These are phyloP conservation scores for Erythrobasidium hasegawianum DNA, from an alignment of 1,284 basidiomycete species.

Conservation along the genomic window DNA sequence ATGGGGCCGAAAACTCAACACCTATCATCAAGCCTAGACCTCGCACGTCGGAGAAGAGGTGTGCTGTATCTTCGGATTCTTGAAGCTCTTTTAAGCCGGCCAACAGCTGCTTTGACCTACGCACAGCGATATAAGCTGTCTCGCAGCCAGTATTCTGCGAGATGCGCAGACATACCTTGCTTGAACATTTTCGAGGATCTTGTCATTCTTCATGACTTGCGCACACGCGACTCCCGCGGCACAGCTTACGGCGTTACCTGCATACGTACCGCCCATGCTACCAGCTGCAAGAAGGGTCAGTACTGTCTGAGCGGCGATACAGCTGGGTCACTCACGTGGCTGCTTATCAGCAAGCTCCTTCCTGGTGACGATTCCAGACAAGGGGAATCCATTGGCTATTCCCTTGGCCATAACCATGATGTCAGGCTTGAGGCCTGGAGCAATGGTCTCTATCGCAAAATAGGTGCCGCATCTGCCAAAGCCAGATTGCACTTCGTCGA, in stretches of 20 bases:
- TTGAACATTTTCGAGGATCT: conserved; percentile 71
- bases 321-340: conserved; percentile 57
- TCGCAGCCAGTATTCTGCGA: not conserved
- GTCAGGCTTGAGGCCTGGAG: conserved; percentile 80
- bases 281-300: not conserved
- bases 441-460: conserved; percentile 65
- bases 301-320: conserved; percentile 40
- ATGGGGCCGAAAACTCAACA: conserved; percentile 47
- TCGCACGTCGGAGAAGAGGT: conserved; percentile 52
- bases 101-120: conserved; percentile 70
- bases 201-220: conserved; percentile 70
- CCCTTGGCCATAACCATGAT: conserved; percentile 90
- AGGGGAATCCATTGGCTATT: conserved; percentile 87
- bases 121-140: not conserved
- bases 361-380: conserved; percentile 76
- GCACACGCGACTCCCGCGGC: conserved; percentile 78
- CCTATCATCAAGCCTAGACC: conserved; percentile 52
- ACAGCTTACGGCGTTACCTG: conserved; percentile 82
- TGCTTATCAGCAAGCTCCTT: conserved; percentile 78
- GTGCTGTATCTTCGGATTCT: conserved; percentile 38
- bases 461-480: conserved; percentile 84
- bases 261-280: conserved; percentile 69
- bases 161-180: conserved; percentile 55
- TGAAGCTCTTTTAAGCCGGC: conserved; percentile 58
- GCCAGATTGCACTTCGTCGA: conserved; percentile 68